These are phyloP conservation scores for Penicillium mononematosum DNA, from an alignment of 495 filamentous ascomycete genomes.

Conservation along the genomic window DNA sequence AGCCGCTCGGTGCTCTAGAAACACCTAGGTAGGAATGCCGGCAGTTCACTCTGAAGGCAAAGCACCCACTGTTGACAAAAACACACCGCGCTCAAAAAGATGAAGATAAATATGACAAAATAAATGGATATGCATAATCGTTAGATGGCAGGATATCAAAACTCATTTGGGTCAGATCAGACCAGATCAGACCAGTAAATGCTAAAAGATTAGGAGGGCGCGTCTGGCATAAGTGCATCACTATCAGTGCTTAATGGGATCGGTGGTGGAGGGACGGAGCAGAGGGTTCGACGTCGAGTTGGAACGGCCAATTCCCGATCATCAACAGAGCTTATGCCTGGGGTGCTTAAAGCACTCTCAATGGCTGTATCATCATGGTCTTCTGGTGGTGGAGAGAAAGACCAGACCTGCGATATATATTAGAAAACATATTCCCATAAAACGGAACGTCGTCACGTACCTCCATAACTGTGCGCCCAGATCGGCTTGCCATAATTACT, in stretches of 20 bases:
- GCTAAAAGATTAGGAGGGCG: constrained; percentile 26
- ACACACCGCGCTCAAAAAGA: constrained; percentile 19
- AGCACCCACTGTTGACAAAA: constrained; percentile 10
- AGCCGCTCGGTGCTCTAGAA: constrained; percentile 20
- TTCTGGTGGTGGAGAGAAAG: constrained; percentile 77
- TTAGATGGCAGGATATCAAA: constrained; percentile 24
- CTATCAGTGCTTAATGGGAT: constrained; percentile 29
- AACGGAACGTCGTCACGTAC: constrained; percentile 42
- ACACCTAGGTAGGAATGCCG: constrained; percentile 9
- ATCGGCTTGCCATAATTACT: constrained; percentile 87
- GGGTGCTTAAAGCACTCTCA: constrained; percentile 42
- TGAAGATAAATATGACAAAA: constrained; percentile 21
- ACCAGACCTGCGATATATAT: constrained; percentile 67
- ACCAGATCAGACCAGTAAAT: constrained; percentile 10
- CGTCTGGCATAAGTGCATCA: constrained; percentile 45
- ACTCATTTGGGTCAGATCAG: background rate
- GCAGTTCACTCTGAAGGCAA: constrained; percentile 17
- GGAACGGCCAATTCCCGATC: constrained; percentile 18
- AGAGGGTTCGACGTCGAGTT: constrained; percentile 24
- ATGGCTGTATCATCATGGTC: constrained; percentile 45
- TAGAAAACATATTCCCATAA: constrained; percentile 8
- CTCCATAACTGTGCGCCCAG: constrained; percentile 91
- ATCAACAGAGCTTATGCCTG: constrained; percentile 29
- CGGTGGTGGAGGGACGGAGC: constrained; percentile 38
- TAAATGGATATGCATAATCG: constrained; percentile 28